Evolutionary conservation across 768 basidiomycete species (phyloP), one percentile per base, ranked within the genome.

Genomic region (Auricularia heimuer): DNA sequence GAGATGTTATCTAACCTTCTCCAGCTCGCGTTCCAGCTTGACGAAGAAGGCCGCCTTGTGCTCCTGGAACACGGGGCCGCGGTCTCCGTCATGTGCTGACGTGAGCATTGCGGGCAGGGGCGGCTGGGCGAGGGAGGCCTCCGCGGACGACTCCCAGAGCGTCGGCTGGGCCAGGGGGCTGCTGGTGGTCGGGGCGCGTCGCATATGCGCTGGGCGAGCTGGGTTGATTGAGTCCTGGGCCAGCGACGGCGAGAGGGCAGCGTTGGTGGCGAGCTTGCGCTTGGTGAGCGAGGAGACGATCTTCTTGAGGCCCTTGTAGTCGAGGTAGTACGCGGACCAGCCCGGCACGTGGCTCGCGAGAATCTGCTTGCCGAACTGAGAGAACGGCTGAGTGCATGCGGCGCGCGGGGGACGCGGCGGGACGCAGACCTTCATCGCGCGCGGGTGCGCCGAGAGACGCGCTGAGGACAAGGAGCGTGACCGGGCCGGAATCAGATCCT

Each of bases 31-130:
- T 74, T 98, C 95, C 0, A 99, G 84, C 74, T 95, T 98, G 83
- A 97, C 98, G 81, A 99, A 98, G 81, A 98, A 99, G 1, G 94
- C 93, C 3, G 95, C 92, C 73, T 95, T 93, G 79, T 96, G 93
- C 14, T 94, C 93, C 71, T 90, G 92, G 70, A 98, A 94, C 71
- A 92, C 89, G 18, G 89, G 84, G 0, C 91, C 88, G 65, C 91
- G 79, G 69, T 88, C 88, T 36, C 83, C 82, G 72, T 91, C 88
- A 70, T 86, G 81, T 24, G 82, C 80, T 4, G 85, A 79, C 10
- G 87, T 80, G 67, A 88, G 82, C 68, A 89, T 81, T 51, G 84
- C 83, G 24, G 86, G 82, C 66, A 77, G 78, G 35, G 80, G 84
- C 65, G 81, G 77, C 44, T 76, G 70, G 34, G 70, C 67, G 60